phyloP scores from a whole-genome alignment of 371 early-diverging fungal species.

The Batkoa obscura region DNA sequence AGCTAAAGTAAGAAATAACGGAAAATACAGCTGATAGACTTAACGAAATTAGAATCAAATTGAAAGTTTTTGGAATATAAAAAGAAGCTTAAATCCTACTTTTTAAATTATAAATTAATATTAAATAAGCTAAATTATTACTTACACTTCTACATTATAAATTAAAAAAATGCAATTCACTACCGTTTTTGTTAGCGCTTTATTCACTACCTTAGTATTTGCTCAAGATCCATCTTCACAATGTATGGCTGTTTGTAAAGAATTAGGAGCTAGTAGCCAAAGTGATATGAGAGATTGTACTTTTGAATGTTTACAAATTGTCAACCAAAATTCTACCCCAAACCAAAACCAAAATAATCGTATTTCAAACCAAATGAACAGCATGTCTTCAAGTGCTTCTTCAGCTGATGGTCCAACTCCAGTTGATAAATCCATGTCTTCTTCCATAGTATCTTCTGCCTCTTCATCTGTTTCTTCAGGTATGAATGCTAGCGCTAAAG shows the following conservation, averaged over 20 bases:
- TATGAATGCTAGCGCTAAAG: not conserved
- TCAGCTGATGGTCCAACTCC: not conserved
- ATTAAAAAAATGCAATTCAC: not conserved
- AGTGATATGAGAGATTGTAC: not conserved
- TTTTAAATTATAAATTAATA: too few species aligned
- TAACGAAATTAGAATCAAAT: too few species aligned
- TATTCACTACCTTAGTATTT: not conserved
- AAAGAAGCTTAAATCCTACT: too few species aligned
- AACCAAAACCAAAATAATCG: too few species aligned
- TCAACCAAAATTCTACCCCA: not conserved
- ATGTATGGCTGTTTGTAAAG: not conserved
- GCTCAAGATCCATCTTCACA: not conserved
- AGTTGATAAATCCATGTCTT: not conserved
- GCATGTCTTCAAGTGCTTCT: not conserved
- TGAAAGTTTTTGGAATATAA: too few species aligned
- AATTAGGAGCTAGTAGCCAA: not conserved
- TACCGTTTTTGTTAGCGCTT: not conserved
- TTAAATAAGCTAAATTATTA: too few species aligned
- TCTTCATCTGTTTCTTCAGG: not conserved
- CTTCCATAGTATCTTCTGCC: not conserved
- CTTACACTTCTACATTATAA: not conserved
- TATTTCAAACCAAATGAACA: too few species aligned
- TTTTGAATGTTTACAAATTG: not conserved
- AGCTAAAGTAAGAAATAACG: too few species aligned
- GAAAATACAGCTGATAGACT: too few species aligned